Base-by-base conservation (phyloP, 2,329 filamentous ascomycete genomes). In the Aspergillus awamori region DNA sequence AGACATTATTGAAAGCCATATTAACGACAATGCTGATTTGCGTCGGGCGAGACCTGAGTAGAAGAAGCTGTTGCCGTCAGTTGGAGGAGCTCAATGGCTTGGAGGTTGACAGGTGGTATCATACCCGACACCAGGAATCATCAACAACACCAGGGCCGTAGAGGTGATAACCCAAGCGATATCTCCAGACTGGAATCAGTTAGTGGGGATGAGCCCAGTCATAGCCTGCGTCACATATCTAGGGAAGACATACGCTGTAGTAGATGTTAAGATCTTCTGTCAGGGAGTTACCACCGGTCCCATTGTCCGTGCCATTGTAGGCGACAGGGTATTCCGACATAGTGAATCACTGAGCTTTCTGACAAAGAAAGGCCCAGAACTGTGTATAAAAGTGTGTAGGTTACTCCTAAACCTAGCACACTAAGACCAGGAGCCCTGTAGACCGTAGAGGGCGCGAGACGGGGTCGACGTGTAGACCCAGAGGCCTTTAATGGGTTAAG, bases 11-110 rank as follows among this genome's bases (percentile, higher is more conserved):
- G 91, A 91, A 4, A 96, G 84, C 84, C 91, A 93, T 76, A 96
- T 89, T 63, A 97, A 84, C 17, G 92, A 91, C 58, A 97, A 83
- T 4, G 93, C 93, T 0, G 92, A 96, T 81, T 96, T 97, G 76
- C 93, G 87, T 59, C 92, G 88, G 15, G 93, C 92, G 15, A 96
- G 88, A 65, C 92, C 93, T 47, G 91, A 94, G 82, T 97, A 97
- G 84, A 96, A 96, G 84, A 96, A 95, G 57, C 92, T 86, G 66
- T 15, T 24, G 38, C 17, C 11, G 49, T 64, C 53, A 62, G 63
- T 64, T 59, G 59, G 60, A 39, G 24, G 33, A 38, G 26, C 4
- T 53, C 15, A 43, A 61, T 22, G 51, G 15, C 3, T n/a, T 5
- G 3, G 3, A 5, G 10, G 45, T 53, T 48, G 17, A 41, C 38